Conservation (phyloP, 1,284 basidiomycete species). For the Schizophyllum amplum region DNA sequence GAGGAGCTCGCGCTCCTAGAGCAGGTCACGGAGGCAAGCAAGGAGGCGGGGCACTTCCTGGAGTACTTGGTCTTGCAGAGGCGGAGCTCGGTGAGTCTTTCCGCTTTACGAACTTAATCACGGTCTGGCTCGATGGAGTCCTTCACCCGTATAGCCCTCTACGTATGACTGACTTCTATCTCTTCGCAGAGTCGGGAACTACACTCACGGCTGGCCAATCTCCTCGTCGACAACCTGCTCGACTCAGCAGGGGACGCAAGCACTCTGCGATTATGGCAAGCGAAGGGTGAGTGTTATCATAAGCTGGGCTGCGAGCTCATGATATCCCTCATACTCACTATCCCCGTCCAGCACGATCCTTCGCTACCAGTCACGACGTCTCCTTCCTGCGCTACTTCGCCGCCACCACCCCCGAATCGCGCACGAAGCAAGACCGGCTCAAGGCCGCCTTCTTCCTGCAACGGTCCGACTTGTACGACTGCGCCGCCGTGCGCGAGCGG, state of each 20-base stretch:
- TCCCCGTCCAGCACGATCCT: constrained; percentile 3
- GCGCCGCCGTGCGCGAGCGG: constrained; percentile 34
- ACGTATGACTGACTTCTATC: too few species aligned
- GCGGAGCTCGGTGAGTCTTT: constrained; percentile 43
- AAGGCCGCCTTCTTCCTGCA: constrained; percentile 76
- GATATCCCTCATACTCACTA: too few species aligned
- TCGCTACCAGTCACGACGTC: constrained; percentile 14
- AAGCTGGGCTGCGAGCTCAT: too few species aligned
- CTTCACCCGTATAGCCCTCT: too few species aligned
- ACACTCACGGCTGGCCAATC: constrained; percentile 50
- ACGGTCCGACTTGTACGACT: constrained; percentile 62
- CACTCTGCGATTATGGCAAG: constrained; percentile 59
- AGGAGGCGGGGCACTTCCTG: constrained; percentile 60
- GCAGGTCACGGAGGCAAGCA: constrained; percentile 49
- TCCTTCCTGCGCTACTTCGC: constrained; percentile 55
- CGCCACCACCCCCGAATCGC: constrained; percentile 66
- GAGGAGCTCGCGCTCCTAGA: constrained; percentile 52
- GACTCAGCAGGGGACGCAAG: constrained; percentile 37
- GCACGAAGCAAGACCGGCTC: constrained; percentile 63
- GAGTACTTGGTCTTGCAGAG: constrained; percentile 74
- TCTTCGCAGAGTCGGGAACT: constrained; percentile 52
- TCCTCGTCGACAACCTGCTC: constrained; percentile 50
- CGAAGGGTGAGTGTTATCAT: constrained; percentile 53
- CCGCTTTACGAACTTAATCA: neutral
- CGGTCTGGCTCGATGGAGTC: neutral